Evolutionary conservation across 2,329 filamentous ascomycete genomes (phyloP), one percentile per base, ranked within the genome.

Genomic region (Tolypocladium sp.): DNA sequence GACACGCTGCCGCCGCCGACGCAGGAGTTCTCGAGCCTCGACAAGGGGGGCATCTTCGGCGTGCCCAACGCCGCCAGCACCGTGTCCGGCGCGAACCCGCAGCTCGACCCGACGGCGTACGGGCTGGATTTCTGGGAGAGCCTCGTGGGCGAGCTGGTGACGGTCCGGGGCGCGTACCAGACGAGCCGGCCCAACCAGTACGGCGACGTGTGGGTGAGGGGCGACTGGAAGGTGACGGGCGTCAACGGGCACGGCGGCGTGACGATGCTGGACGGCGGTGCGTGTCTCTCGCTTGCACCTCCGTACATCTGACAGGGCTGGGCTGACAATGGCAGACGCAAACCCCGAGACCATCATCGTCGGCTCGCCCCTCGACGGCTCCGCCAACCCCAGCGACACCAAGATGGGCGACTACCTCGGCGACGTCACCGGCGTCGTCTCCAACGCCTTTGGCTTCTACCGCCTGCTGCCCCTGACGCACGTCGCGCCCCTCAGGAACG

Each of bases 81-180:
- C 63, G 68, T 90, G 44, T 87, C 85, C 2, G 74, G 70, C 7
- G 74, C 69, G 40, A 90, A 90, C 68, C 86, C 86, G 0, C 73
- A 74, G 17, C 77, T 90, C 44, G 70, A 87, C 61, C 87, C 87
- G 2, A 73, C 74, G 27, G 72, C 75, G 49, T 90, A 86, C 66
- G 88, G 87, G 2, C 75, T 90, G 37, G 88, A 90, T 69, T 91
- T 90, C 68, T 90, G 87, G 88, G 85, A 90, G 77, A 86, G 82
- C 62, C 72, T 90, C 60, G 77, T 76, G 58, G 88, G 87, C 35
- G 85, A 90, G 71, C 76, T 89, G 9, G 86, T 91, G 17, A 88
- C 83, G 0, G 74, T 90, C 54, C 77, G 77, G 63, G 77, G 73
- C 53, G 81, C 84, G 1, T 78, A 74, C 15, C 84, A 82, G 51